These are phyloP conservation scores for Trypanosoma vivax DNA, from an alignment of 208 protist species.

Conservation along the genomic window DNA sequence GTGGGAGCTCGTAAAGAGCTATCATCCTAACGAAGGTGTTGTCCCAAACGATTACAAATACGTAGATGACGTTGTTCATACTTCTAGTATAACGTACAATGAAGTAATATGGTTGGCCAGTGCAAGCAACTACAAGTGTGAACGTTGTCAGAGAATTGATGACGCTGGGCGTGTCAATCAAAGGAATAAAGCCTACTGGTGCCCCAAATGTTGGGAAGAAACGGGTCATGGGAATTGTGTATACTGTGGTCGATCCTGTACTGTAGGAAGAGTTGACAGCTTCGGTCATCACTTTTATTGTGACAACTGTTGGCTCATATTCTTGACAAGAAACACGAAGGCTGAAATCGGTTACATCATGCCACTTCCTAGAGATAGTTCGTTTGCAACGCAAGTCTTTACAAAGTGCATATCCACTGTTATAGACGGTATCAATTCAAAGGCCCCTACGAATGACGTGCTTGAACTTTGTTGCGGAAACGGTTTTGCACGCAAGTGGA, in stretches of 20 bases:
- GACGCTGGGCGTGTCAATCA: conserved; percentile 53
- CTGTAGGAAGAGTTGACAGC: conserved; percentile 52
- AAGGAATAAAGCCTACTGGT: conserved; percentile 67
- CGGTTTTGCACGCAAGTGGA: conserved; percentile 75
- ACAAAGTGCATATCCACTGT: conserved; percentile 65
- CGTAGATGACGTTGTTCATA: conserved; percentile 66
- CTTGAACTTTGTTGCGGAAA: conserved; percentile 83
- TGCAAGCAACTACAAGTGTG: conserved; percentile 55
- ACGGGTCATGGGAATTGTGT: conserved; percentile 80
- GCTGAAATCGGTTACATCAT: conserved; percentile 71
- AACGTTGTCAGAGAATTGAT: conserved; percentile 68
- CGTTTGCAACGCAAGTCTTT: conserved; percentile 66
- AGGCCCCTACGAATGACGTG: conserved; percentile 73
- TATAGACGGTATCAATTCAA: conserved; percentile 66
- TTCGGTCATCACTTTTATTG: conserved; percentile 73
- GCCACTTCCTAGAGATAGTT: conserved; percentile 62
- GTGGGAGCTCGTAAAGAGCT: conserved; percentile 72
- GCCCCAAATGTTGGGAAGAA: conserved; percentile 72
- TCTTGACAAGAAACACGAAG: conserved; percentile 51
- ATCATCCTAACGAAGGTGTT: conserved; percentile 16
- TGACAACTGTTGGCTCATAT: conserved; percentile 69
- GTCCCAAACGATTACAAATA: conserved; percentile 26
- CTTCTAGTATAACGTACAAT: conserved; percentile 49
- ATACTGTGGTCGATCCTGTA: conserved; percentile 58
- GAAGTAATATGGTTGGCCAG: conserved; percentile 73